A percentile compares a stretch with the other conserved stretches of the same genome.
phyloP scores from a whole-genome alignment of 2,329 filamentous ascomycete genomes.

The Bimuria novae-zelandiae region DNA sequence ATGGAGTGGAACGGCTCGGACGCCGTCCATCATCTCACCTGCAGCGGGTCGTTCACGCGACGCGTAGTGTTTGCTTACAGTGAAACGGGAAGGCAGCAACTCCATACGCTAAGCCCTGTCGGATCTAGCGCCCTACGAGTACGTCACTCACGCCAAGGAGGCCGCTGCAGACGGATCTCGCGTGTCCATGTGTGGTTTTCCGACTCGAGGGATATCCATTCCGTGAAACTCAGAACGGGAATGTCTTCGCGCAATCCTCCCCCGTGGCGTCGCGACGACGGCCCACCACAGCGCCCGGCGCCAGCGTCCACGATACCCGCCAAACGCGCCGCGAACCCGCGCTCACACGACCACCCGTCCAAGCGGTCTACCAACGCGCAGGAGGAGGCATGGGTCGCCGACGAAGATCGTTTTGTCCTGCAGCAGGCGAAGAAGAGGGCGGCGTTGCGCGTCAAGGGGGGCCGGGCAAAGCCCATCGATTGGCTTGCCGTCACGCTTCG shows the following conservation, averaged over 20 bases:
- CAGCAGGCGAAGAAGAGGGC: constrained; percentile 98
- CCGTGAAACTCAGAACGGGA: too few relatives aligned
- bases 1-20: too few relatives aligned
- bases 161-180: not conserved
- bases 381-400: constrained; percentile 75
- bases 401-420: constrained; percentile 94
- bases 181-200: not conserved
- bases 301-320: constrained; percentile 43
- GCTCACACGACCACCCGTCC: constrained; percentile 42
- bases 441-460: constrained; percentile 88
- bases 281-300: constrained; percentile 25
- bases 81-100: constrained; percentile 13
- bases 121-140: constrained; percentile 3
- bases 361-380: constrained; percentile 53
- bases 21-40: too few relatives aligned
- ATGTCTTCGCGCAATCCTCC: constrained; percentile 43
- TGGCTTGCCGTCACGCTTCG: constrained; percentile 89
- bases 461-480: constrained; percentile 89
- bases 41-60: not conserved
- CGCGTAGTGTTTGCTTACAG: not conserved
- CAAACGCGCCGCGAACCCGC: constrained; percentile 52
- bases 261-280: constrained; percentile 37
- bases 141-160: constrained; percentile 11
- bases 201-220: not conserved
- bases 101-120: constrained; percentile 6